Evolutionary conservation across 805 yeast genomes (phyloP).

Genomic region (Candida railenensis): DNA sequence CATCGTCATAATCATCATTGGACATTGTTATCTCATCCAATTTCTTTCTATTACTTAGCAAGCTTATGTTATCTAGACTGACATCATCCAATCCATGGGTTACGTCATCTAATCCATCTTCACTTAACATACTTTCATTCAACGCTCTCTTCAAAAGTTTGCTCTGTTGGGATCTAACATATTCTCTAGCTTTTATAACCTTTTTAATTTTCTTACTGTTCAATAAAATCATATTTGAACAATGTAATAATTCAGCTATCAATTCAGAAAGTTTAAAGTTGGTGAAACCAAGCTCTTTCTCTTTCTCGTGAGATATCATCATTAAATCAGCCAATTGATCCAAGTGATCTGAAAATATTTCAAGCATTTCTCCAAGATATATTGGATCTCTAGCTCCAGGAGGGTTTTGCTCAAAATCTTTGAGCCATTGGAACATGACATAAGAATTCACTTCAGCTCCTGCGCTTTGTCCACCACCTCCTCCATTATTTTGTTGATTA

Average conservation of each 20-base stretch:
- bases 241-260: conserved; percentile 90
- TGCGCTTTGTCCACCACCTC: conserved; percentile 19
- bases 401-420: conserved; percentile 75
- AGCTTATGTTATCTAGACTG: conserved; percentile 33
- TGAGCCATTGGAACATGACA: conserved; percentile 44
- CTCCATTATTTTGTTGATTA: conserved; percentile 16
- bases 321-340: conserved; percentile 68
- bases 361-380: conserved; percentile 82
- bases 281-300: conserved; percentile 78
- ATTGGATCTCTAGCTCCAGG: conserved; percentile 93
- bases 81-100: conserved; percentile 38
- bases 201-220: conserved; percentile 74
- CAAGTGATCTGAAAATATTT: conserved; percentile 71
- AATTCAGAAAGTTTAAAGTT: conserved; percentile 88
- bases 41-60: neutral
- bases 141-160: conserved; percentile 47
- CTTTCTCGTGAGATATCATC: conserved; percentile 4
- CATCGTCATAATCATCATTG: conserved; percentile 11
- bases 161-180: conserved; percentile 46
- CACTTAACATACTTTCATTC: conserved; percentile 20
- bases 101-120: conserved; percentile 22
- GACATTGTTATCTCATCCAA: neutral
- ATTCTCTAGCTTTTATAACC: conserved; percentile 67
- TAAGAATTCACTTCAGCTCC: conserved; percentile 36
- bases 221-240: conserved; percentile 93